A percentile compares a stretch with the other conserved stretches of the same genome.
Evolutionary conservation across 2,329 filamentous ascomycete genomes (phyloP).

Genomic region (Nothopassalora personata): DNA sequence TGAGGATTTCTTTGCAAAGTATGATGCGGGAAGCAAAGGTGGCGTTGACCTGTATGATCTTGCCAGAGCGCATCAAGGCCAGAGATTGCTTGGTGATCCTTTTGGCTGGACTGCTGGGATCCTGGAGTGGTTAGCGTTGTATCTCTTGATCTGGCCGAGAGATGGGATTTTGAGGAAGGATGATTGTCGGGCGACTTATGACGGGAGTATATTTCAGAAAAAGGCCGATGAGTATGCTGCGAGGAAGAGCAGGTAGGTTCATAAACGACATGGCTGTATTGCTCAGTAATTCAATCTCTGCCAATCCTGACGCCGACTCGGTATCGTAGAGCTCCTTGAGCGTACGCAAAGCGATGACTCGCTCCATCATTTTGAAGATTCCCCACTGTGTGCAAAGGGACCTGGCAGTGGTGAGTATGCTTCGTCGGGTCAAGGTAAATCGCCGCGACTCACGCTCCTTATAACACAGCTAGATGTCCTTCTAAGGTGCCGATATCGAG

Average conservation of each 20-base stretch:
- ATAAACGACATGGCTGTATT: no score
- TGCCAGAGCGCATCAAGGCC: slow-evolving; percentile 36
- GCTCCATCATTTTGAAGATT: no score
- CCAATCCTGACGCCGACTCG: no score
- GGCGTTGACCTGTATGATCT: slow-evolving; percentile 39
- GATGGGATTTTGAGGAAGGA: slow-evolving; percentile 55
- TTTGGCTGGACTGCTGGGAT: slow-evolving; percentile 43
- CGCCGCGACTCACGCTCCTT: no score
- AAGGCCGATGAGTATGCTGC: slow-evolving; percentile 34
- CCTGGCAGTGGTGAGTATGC: no score
- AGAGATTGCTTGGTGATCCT: slow-evolving; percentile 40
- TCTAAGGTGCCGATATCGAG: no score
- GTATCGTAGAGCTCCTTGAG: no score
- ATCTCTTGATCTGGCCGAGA: slow-evolving; percentile 50
- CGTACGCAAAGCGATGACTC: no score
- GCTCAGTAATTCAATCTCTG: no score
- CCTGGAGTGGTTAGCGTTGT: slow-evolving; percentile 48
- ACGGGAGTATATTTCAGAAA: slow-evolving; percentile 49
- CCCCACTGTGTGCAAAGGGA: no score
- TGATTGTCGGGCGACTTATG: slow-evolving; percentile 49
- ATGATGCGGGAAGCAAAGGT: slow-evolving; percentile 36
- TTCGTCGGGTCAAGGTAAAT: no score
- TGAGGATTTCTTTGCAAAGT: slow-evolving; percentile 47
- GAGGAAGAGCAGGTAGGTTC: slow-evolving; percentile 11
- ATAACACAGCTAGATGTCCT: no score